Evolutionary conservation across 306 rosid genomes (phyloP).

Genomic region (Dalbergia oliveri): DNA sequence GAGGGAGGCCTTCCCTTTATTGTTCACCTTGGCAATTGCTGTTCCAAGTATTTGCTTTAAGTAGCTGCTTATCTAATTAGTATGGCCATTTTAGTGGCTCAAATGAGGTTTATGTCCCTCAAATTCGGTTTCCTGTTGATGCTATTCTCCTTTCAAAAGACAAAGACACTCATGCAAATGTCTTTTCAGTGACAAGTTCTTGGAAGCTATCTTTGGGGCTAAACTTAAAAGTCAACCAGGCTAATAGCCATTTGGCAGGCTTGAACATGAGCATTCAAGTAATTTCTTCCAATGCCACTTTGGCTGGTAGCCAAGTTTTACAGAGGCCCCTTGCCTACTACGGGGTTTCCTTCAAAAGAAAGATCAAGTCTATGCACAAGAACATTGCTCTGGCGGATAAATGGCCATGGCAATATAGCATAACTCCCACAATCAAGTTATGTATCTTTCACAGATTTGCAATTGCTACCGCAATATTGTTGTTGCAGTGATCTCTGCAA

Average conservation of each 20-base stretch:
- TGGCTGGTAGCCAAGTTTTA: neutral
- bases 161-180: neutral
- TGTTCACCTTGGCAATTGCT: neutral
- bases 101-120: neutral
- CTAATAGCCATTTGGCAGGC: neutral
- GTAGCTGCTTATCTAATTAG: neutral
- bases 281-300: neutral
- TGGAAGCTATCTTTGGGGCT: constrained; percentile 3
- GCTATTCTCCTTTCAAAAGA: constrained; percentile 30
- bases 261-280: constrained; percentile 12
- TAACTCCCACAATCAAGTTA: neutral
- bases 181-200: constrained; percentile 2
- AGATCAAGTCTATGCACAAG: neutral
- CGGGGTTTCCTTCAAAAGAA: neutral
- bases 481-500: neutral
- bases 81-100: neutral
- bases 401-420: neutral
- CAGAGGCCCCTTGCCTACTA: neutral
- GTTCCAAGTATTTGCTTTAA: constrained; percentile 15
- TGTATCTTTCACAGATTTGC: neutral
- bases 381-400: neutral
- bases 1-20: neutral
- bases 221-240: neutral
- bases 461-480: neutral
- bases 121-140: neutral